Evolutionary conservation across 2,329 filamentous ascomycete genomes (phyloP).

Genomic region (Amylocarpus encephaloides): DNA sequence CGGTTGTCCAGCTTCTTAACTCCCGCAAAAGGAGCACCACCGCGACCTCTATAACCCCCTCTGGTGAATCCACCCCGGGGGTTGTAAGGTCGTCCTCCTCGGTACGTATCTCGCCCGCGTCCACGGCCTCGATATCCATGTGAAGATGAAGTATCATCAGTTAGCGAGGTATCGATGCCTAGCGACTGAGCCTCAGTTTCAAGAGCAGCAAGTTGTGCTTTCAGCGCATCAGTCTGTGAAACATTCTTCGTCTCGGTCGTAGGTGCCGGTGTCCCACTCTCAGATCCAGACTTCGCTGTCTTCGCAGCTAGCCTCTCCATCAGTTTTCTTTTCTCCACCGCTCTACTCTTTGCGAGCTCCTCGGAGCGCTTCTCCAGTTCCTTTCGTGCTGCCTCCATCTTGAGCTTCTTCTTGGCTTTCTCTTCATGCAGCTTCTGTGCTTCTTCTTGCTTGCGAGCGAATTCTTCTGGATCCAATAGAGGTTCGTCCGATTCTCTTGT

Average conservation of each 20-base stretch:
- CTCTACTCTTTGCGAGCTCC: constrained; percentile 55
- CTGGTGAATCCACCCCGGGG: constrained; percentile 38
- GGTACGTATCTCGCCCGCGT: constrained; percentile 34
- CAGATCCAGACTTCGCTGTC: constrained; percentile 30
- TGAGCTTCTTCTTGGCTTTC: constrained; percentile 54
- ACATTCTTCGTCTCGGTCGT: constrained; percentile 26
- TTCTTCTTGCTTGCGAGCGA: constrained; percentile 62
- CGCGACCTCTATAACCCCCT: constrained; percentile 42
- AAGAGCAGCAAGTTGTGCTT: constrained; percentile 64
- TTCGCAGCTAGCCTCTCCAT: constrained; percentile 57
- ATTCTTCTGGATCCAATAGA: constrained; percentile 63
- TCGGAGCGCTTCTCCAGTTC: constrained; percentile 60
- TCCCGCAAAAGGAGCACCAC: constrained; percentile 32
- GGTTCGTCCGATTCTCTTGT: constrained; percentile 31
- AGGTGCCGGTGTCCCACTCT: constrained; percentile 15
- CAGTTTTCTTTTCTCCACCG: constrained; percentile 57
- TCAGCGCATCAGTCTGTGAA: constrained; percentile 57
- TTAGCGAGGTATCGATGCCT: constrained; percentile 45
- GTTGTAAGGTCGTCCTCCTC: constrained; percentile 35
- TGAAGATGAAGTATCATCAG: constrained; percentile 34
- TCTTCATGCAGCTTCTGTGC: constrained; percentile 65
- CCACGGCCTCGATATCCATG: constrained; percentile 37
- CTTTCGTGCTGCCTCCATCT: constrained; percentile 54
- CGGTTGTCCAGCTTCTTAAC: constrained; percentile 69
- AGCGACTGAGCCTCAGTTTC: constrained; percentile 66